Conservation (phyloP, 306 rosid species). For the Medicago arabica region DNA sequence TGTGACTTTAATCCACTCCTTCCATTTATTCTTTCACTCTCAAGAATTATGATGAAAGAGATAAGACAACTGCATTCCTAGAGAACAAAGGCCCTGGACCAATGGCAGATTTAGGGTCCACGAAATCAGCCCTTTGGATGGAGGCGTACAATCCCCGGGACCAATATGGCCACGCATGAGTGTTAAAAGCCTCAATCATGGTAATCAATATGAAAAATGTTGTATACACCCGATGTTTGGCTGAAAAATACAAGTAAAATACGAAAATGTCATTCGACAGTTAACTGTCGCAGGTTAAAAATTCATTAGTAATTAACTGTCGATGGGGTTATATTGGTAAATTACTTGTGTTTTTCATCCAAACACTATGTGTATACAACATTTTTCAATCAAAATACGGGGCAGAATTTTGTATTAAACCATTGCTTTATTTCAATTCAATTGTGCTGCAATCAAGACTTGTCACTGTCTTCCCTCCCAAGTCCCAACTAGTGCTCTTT, state of each 20-base stretch:
- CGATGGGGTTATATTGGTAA: too few species aligned
- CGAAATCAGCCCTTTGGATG: slow-evolving; percentile 55
- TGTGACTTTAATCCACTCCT: slow-evolving; percentile 6
- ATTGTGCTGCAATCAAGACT: slow-evolving; percentile 38
- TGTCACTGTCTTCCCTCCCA: slow-evolving; percentile 40
- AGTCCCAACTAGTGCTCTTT: slow-evolving; percentile 41
- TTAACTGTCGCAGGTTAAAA: too few species aligned
- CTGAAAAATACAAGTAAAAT: too few species aligned
- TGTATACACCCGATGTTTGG: too few species aligned
- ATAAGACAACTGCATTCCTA: slow-evolving; percentile 60
- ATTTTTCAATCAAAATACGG: slow-evolving; percentile 31
- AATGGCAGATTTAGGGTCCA: slow-evolving; percentile 68
- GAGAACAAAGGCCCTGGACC: slow-evolving; percentile 57
- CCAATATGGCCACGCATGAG: slow-evolving; percentile 40
- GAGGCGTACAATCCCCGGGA: slow-evolving; percentile 34
- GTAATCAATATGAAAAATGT: too few species aligned
- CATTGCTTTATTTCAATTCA: slow-evolving; percentile 21
- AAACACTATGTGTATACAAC: too few species aligned
- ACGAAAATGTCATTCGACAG: too few species aligned
- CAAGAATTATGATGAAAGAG: slow-evolving; percentile 54
- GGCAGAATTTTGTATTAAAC: slow-evolving; percentile 21
- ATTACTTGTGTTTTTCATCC: too few species aligned
- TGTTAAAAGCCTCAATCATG: slow-evolving; percentile 10
- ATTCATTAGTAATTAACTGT: too few species aligned
- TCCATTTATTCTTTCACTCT: slow-evolving; percentile 2